Evolutionary conservation across 371 early-diverging fungal genomes (phyloP), one percentile per base, ranked within the genome.

Genomic region (Fennellomyces sp.): DNA sequence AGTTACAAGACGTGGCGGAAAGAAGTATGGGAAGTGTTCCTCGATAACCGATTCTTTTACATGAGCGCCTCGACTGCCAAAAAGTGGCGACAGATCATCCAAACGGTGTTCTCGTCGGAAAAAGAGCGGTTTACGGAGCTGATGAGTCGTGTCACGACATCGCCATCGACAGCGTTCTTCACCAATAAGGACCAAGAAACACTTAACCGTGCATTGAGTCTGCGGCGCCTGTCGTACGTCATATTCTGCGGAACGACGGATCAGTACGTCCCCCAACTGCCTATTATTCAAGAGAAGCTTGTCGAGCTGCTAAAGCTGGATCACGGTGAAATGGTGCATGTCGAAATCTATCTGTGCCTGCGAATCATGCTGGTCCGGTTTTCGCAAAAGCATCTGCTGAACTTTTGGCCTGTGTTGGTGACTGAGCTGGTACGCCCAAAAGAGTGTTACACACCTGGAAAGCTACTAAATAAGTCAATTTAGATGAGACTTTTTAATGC

Each of bases 361-460:
- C 81, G 97, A 25, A 87, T 95, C 17, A 67, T 97, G 51, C 70
- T 96, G 35, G 82, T 87, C 49, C 83, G 95, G 3, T 80, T 96
- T 52, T 89, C 94, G 11, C 82, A 83, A 33, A 86, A 89, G 55
- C 93, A 89, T 70, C 70, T 97, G 64, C 70, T 89, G 52, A 94
- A 89, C 64, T 90, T 97, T 61, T 94, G 94, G 94, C 96, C 97
- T 1, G 88, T 94, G 27, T 66, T 97, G 5, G 72, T 95, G 17
- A 92, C 95, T 1, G 97, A 97, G 63, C 72, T 94, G 68, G 90
- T 92, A 81, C 72, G 70, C 48, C 2, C n/a, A 30, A 45, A 21
- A 1, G 3, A 30, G n/a, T 19, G 23, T 29, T 28, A 47, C 25
- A 28, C 47, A 56, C 17, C 17, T 17, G 21, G 31, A 36, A 29